phyloP scores from a whole-genome alignment of 1,284 basidiomycete species.

The Cutaneotrichosporon sp. region DNA sequence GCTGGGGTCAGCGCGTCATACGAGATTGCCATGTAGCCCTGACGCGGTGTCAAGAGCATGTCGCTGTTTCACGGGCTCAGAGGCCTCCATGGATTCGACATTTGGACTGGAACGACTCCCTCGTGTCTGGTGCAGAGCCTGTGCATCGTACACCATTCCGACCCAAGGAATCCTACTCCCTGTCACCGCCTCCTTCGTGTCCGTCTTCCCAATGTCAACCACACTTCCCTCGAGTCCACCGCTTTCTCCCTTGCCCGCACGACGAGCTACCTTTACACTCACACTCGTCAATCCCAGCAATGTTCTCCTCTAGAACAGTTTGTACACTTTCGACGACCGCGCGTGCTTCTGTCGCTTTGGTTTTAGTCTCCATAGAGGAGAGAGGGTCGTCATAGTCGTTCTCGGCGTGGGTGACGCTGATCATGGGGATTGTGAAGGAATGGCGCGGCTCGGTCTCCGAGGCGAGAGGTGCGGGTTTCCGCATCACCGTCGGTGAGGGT shows the following conservation, averaged over 20 bases:
- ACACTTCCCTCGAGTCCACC: background rate
- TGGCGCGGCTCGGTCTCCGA: background rate
- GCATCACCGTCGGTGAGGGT: background rate
- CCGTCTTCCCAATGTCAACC: background rate
- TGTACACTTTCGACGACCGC: background rate
- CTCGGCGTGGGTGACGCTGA: background rate
- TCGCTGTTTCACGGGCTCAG: too few species aligned
- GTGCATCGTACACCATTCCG: too few species aligned
- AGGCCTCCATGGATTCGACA: background rate
- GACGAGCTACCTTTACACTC: background rate
- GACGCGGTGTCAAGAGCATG: too few species aligned
- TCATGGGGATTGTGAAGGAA: background rate
- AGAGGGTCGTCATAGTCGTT: conserved; percentile 2
- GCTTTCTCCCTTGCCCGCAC: background rate
- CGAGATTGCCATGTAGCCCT: too few species aligned
- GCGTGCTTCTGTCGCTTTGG: background rate
- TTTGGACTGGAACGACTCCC: too few species aligned
- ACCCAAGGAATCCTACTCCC: too few species aligned
- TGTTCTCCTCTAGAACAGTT: conserved; percentile 5
- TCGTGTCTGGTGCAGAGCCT: too few species aligned
- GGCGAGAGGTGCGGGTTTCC: background rate
- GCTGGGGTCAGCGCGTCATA: background rate
- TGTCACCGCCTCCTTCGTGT: too few species aligned
- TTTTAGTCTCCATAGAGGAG: background rate
- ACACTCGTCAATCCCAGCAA: conserved; percentile 3